A percentile compares a stretch with the other conserved stretches of the same genome.
phyloP scores from a whole-genome alignment of 352 stramenopile genomes.

The Phytophthora parvispora region DNA sequence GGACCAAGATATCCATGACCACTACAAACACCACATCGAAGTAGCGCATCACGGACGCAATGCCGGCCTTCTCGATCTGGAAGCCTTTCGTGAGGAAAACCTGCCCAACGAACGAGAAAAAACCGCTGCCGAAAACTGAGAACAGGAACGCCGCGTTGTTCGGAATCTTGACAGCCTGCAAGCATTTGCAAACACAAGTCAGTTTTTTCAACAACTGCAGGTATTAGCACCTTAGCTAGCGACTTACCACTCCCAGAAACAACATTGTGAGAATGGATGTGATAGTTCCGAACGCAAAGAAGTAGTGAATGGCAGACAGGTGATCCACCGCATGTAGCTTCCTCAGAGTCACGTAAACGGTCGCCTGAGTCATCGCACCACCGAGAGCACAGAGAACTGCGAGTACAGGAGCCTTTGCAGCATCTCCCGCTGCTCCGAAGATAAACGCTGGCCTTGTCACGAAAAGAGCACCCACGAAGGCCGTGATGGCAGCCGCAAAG shows the following conservation, averaged over 20 bases:
- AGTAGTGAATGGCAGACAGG: not conserved
- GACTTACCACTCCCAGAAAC: not conserved
- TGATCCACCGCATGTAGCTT: constrained; percentile 2
- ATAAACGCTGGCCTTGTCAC: not conserved
- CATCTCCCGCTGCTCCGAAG: not conserved
- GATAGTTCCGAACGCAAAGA: not conserved
- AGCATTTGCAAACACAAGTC: not conserved
- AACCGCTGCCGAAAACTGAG: not conserved
- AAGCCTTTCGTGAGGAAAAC: constrained; percentile 4
- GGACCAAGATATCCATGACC: not conserved
- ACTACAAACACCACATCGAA: constrained; percentile 3
- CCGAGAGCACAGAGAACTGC: constrained; percentile 1
- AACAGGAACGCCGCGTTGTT: not conserved
- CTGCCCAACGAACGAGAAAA: constrained; percentile 1
- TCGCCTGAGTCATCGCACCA: not conserved
- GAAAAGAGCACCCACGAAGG: not conserved
- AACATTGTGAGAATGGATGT: not conserved
- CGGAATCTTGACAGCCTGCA: not conserved
- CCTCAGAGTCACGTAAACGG: not conserved
- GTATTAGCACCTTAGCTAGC: not conserved
- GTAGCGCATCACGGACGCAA: constrained; percentile 4
- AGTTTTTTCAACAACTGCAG: not conserved
- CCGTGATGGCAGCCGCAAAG: not conserved
- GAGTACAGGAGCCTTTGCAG: not conserved
- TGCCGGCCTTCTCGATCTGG: constrained; percentile 1